Base-by-base conservation (phyloP, 495 filamentous ascomycete species). In the Penicillium cinerascens region DNA sequence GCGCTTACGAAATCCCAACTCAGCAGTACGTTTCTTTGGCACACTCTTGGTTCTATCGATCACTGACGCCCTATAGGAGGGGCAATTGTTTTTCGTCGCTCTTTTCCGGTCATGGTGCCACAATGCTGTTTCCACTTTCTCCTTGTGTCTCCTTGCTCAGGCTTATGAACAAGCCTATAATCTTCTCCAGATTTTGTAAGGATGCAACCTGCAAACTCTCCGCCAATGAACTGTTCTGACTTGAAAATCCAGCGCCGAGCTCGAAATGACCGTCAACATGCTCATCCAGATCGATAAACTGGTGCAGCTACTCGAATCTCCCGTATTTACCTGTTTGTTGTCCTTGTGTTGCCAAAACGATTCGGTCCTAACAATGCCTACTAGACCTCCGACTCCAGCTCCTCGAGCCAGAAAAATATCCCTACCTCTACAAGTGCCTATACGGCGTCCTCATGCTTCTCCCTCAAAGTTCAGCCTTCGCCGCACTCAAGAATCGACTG, bases 221-320 rank as follows among this genome's bases (percentile, higher is more conserved):
- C 52, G 4, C 21, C 16, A n/a, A 33, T 16, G 29, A 4, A 39
- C 15, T 10, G 16, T 57, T 55, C 78, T 86, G 63, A 86, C 60
- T 27, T 9, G 18, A 25, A 11, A 46, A 33, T 18, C 9, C 57
- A 96, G 91, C 69, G 95, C 91, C 45, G 95, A 99, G 55, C 81
- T 99, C 22, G 95, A 99, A 71, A 97, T 97, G 88, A 97, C 93
- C 0, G 92, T 99, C 56, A 95, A 93, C 55, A 93, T 97, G 73
- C 83, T 99, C 48, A 97, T 99, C 45, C 95, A 99, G 67, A 96
- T 99, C 63, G 95, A 99, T 70, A 99, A 99, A 67, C 80, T 99
- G 36, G 95, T 99, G 13, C 95, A 99, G 71, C 83, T 99, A 3
- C 81, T 99, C 6, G 95, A 99, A 66, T 97, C 92, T 0, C 93